Base-by-base conservation (phyloP, 345 rosid species). In the Fremontodendron californicum region DNA sequence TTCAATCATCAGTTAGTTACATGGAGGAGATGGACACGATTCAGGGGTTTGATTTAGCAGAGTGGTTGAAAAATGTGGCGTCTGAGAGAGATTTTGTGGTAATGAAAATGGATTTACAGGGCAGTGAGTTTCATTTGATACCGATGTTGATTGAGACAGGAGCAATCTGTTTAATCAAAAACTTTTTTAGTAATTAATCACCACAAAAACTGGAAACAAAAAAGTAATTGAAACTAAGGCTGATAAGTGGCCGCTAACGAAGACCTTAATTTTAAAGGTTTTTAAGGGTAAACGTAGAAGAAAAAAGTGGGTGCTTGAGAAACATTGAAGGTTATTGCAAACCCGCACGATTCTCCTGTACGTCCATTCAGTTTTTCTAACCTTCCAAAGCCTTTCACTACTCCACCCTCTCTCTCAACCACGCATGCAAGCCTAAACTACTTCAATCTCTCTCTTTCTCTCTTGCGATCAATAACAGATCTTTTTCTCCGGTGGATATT, bases 21-120 rank as follows among this genome's bases (percentile, higher is more conserved):
- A 62, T 84, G 19, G 86, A 89, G 13, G 86, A 85, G 42, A 87
- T 85, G 45, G 85, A 88, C 15, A 78, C 6, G 81, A 87, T 91
- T 61, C 75, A 82, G 51, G 95, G 93, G 78, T 88, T 91, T 29
- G 95, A 89, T 87, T 88, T 91, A 23, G 95, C 90, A 0, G 80
- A 81, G 62, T 91, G 95, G 95, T 81, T 89, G 85, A 89, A 85
- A 84, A 85, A 33, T 10, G 81, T 87, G 0, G 90, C 86, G 43
- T 65, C 83, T 0, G 88, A 81, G 58, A 88, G 78, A 84, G 95
- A 91, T 66, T 91, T 84, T 68, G 93, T 91, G 54, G 92, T 89
- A 90, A 87, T 89, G 95, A 91, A 91, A 81, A 91, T 91, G 93
- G 93, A 91, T 52, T 93, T 91, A 43, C 91, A 91, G 82, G 95